Percentiles rank a stretch among this genome's conserved stretches.
Evolutionary conservation across 2,329 filamentous ascomycete genomes (phyloP).

Genomic region (Dothistroma septosporum): DNA sequence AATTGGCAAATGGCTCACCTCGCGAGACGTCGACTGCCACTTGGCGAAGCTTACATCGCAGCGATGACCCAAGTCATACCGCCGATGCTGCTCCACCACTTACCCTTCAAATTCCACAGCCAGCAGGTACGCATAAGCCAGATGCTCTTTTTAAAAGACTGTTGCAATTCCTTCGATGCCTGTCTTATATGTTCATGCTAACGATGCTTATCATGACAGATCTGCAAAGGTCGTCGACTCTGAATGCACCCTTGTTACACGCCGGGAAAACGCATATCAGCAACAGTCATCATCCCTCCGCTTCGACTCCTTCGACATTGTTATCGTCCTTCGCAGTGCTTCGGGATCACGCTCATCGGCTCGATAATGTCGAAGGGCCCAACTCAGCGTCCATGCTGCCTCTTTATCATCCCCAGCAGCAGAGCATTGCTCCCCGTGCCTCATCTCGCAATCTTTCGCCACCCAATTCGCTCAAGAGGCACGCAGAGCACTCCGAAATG

Average conservation of each 20-base stretch:
- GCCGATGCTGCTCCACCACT: slow-evolving; percentile 16
- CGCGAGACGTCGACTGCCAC: slow-evolving; percentile 11
- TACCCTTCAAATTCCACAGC: slow-evolving; percentile 22
- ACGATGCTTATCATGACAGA: slow-evolving; percentile 20
- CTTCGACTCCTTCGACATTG: slow-evolving; percentile 15
- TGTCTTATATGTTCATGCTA: slow-evolving; percentile 6
- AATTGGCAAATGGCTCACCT: slow-evolving; percentile 17
- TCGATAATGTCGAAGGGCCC: slow-evolving; percentile 15
- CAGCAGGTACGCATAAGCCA: slow-evolving; percentile 21
- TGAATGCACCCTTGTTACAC: slow-evolving; percentile 1
- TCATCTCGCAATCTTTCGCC: slow-evolving; percentile 11
- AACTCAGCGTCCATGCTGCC: slow-evolving; percentile 13
- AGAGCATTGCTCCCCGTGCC: not conserved
- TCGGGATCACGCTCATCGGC: slow-evolving; percentile 16
- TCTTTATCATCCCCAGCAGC: not conserved
- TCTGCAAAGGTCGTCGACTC: slow-evolving; percentile 12
- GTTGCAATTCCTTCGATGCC: slow-evolving; percentile 5
- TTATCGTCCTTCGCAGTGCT: slow-evolving; percentile 29
- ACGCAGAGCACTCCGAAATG: slow-evolving; percentile 16
- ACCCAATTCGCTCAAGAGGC: slow-evolving; percentile 20
- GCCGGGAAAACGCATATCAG: slow-evolving; percentile 5
- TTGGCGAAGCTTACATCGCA: slow-evolving; percentile 25
- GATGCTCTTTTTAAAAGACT: not conserved
- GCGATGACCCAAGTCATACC: slow-evolving; percentile 14
- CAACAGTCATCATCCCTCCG: not conserved